Evolutionary conservation across 1,139 yeast species (phyloP).

Genomic region (Pichia sp.): DNA sequence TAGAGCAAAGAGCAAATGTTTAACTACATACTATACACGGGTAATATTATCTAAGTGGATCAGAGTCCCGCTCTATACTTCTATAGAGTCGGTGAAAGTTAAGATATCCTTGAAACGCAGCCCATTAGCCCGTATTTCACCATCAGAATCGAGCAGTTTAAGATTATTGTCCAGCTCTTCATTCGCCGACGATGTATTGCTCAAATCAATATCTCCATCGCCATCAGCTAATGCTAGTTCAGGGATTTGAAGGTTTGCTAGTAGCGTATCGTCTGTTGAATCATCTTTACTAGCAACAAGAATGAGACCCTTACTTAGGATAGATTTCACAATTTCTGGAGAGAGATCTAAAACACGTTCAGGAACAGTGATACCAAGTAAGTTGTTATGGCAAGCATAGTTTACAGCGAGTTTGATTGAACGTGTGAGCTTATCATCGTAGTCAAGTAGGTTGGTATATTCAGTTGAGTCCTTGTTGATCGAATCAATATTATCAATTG

Average conservation of each 20-base stretch:
- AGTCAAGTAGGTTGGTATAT: conserved; percentile 25
- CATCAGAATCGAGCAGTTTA: conserved; percentile 27
- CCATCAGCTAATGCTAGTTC: background rate
- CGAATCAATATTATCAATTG: conserved; percentile 28
- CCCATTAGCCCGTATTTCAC: conserved; percentile 66
- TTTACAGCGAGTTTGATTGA: conserved; percentile 56
- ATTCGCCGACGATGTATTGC: conserved; percentile 2
- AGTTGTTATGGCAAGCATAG: conserved; percentile 75
- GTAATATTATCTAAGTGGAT: too few relatives aligned
- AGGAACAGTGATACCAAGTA: conserved; percentile 78
- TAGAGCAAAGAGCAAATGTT: too few relatives aligned
- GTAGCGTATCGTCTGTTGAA: conserved; percentile 7
- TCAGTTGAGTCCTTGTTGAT: conserved; percentile 29
- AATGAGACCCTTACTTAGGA: conserved; percentile 75
- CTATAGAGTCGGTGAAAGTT: conserved; percentile 64
- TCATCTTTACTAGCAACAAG: conserved; percentile 57
- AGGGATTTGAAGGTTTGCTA: background rate
- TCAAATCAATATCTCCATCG: conserved; percentile 14
- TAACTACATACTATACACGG: too few relatives aligned
- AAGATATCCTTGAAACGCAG: conserved; percentile 57
- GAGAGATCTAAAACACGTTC: conserved; percentile 62
- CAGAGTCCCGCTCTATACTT: too few relatives aligned
- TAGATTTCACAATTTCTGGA: conserved; percentile 68
- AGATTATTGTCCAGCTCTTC: conserved; percentile 6
- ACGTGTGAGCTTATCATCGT: conserved; percentile 33